Base-by-base conservation (phyloP, 1,284 basidiomycete genomes). In the Ustilago tritici region DNA sequence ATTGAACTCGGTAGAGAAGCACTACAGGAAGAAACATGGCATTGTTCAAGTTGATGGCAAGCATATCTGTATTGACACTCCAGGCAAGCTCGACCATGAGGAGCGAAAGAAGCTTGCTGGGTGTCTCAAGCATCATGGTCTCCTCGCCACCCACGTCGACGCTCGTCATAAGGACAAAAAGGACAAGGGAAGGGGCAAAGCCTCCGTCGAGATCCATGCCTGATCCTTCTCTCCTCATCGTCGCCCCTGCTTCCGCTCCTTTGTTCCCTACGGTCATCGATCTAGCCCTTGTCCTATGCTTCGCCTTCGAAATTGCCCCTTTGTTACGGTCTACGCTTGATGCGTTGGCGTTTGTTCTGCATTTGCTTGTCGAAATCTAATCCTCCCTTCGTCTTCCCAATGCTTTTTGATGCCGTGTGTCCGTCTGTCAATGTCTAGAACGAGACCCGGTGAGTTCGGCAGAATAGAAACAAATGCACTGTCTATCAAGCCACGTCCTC, bases 391-490 rank as follows among this genome's bases (percentile, higher is more conserved):
- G 34, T 31, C 43, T 36, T 32, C 1, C 31, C 14, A 28, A 28
- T 28, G 23, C 23, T 28, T 28, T 28, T 28, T 28, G 23, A 28
- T 38, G 7, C 31, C 31, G 1, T 40, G 31, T 53, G n/a, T 10
- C 6, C 10, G 6, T n/a, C 14, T 32, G 0, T 73, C 55, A 72
- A 28, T 70, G 75, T 49, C 75, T 49, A 35, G 61, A 61, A 0
- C 75, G 36, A 0, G 66, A 36, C 4, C 63, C 64, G 3, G 70
- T 77, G 23, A 74, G 47, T 3, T 78, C 71, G 31, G 57, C 47
- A 5, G 61, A 61, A 38, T 71, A 78, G 59, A 70, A 71, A 23
- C 76, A 78, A 4, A 78, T 71, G 46, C 65, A 70, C 65, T 74
- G 71, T 12, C 56, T 36, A 52, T 78, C 76, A 31, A 74, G 32